These are phyloP conservation scores for Ilyonectria mors-panacis DNA, from an alignment of 2,329 filamentous ascomycete species.

Conservation along the genomic window DNA sequence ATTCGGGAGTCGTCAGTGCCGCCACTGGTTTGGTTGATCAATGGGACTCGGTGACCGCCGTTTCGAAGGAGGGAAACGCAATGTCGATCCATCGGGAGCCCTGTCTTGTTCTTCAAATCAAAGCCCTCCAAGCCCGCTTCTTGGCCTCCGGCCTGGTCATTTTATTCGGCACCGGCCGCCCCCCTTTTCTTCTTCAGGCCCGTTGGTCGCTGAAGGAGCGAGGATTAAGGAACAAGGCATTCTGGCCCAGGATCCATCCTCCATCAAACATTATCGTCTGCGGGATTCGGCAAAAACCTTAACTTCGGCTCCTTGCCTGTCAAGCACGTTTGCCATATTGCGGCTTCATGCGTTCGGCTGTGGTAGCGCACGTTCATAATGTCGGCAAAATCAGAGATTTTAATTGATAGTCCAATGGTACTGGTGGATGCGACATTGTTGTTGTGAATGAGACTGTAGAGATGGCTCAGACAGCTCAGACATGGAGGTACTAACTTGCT, in stretches of 20 bases:
- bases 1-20: constrained; percentile 12
- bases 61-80: constrained; percentile 30
- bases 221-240: constrained; percentile 8
- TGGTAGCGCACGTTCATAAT: not conserved
- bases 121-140: constrained; percentile 32
- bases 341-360: not conserved
- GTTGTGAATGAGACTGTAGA: not conserved
- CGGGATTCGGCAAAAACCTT: not conserved
- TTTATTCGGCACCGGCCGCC: constrained; percentile 26
- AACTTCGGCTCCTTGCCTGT: not conserved
- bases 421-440: not conserved
- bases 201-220: constrained; percentile 28
- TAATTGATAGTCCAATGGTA: not conserved
- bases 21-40: constrained; percentile 22
- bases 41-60: constrained; percentile 26
- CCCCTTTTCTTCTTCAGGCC: constrained; percentile 34
- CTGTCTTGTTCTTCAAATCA: constrained; percentile 39
- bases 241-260: not conserved
- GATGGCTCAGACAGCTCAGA: not conserved
- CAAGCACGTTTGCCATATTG: not conserved
- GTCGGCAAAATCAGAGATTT: not conserved
- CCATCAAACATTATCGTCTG: not conserved
- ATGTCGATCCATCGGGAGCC: constrained; percentile 43
- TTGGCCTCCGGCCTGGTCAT: constrained; percentile 37
- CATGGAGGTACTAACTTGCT: not conserved